Evolutionary conservation across 2,329 filamentous ascomycete species (phyloP).

Genomic region (Colletotrichum limetticola): DNA sequence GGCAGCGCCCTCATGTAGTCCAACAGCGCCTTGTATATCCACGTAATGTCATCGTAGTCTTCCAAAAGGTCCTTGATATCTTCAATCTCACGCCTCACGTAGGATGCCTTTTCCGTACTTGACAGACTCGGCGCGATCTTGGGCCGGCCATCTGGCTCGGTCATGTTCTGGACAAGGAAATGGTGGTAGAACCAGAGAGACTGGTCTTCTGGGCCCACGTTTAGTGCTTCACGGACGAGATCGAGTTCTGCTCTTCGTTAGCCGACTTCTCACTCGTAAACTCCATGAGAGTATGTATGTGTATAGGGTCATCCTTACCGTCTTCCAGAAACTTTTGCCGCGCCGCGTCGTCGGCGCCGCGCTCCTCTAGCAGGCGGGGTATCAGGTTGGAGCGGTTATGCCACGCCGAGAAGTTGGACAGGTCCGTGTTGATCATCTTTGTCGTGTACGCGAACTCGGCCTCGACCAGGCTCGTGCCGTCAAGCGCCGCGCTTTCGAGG

Average conservation of each 20-base stretch:
- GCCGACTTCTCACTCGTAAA: neutral
- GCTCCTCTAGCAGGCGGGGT: constrained; percentile 77
- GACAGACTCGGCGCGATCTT: constrained; percentile 75
- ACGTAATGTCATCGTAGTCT: constrained; percentile 74
- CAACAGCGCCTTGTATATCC: constrained; percentile 89
- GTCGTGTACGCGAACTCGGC: constrained; percentile 90
- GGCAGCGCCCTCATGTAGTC: constrained; percentile 75
- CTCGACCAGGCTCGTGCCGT: constrained; percentile 75
- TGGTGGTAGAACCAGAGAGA: constrained; percentile 98
- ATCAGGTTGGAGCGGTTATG: constrained; percentile 90
- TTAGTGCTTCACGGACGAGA: constrained; percentile 80
- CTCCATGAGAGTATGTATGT: too few species aligned
- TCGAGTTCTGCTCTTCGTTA: constrained; percentile 69
- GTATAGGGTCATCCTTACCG: constrained; percentile 56
- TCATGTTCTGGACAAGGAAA: constrained; percentile 79
- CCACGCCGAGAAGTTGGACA: constrained; percentile 98
- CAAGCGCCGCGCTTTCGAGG: constrained; percentile 70
- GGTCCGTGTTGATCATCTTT: constrained; percentile 83
- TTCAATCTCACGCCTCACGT: constrained; percentile 77
- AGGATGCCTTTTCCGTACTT: constrained; percentile 69
- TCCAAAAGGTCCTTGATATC: constrained; percentile 74
- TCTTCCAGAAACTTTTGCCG: constrained; percentile 78
- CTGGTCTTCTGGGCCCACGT: constrained; percentile 92
- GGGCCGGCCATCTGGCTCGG: constrained; percentile 57
- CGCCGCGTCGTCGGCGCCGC: constrained; percentile 69